A percentile compares a stretch with the other conserved stretches of the same genome.
Conservation (phyloP, 2,329 filamentous ascomycete species). For the Pseudogymnoascus sp. region DNA sequence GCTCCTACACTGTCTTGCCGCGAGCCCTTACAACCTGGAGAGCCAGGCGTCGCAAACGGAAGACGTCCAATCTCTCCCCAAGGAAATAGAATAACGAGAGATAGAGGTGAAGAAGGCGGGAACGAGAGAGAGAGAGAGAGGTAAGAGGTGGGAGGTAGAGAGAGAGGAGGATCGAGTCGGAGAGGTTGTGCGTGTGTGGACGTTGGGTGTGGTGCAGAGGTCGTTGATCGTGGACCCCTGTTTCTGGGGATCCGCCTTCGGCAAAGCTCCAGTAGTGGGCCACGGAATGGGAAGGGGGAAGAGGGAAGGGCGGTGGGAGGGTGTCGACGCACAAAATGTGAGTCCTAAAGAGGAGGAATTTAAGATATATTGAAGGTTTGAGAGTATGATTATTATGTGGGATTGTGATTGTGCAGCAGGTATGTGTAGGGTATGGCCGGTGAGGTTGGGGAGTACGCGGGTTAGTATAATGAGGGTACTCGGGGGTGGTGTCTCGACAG, state of each 20-base stretch:
- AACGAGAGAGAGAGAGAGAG: neutral
- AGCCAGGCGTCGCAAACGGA: slow-evolving; percentile 11
- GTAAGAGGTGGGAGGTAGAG: neutral
- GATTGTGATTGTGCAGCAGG: neutral
- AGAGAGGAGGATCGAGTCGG: slow-evolving; percentile 1
- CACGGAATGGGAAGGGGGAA: slow-evolving; percentile 1
- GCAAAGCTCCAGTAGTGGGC: slow-evolving; percentile 7
- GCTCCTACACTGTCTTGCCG: slow-evolving; percentile 8
- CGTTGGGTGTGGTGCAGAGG: slow-evolving; percentile 10
- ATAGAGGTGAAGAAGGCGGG: neutral
- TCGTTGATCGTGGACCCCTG: slow-evolving; percentile 10
- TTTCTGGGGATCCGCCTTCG: slow-evolving; percentile 10
- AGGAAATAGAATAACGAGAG: slow-evolving; percentile 3
- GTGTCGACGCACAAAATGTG: neutral
- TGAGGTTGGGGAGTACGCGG: neutral
- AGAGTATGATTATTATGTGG: neutral
- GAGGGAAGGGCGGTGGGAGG: neutral
- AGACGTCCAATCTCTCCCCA: slow-evolving; percentile 5
- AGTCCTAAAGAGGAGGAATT: neutral
- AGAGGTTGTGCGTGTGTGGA: slow-evolving; percentile 7
- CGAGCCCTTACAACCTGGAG: slow-evolving; percentile 10
- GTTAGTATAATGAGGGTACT: neutral
- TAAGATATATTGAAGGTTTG: neutral
- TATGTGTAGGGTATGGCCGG: slow-evolving; percentile 1
- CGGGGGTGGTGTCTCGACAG: neutral